phyloP scores from a whole-genome alignment of 2,329 filamentous ascomycete species.

The Penicillium brasilianum region DNA sequence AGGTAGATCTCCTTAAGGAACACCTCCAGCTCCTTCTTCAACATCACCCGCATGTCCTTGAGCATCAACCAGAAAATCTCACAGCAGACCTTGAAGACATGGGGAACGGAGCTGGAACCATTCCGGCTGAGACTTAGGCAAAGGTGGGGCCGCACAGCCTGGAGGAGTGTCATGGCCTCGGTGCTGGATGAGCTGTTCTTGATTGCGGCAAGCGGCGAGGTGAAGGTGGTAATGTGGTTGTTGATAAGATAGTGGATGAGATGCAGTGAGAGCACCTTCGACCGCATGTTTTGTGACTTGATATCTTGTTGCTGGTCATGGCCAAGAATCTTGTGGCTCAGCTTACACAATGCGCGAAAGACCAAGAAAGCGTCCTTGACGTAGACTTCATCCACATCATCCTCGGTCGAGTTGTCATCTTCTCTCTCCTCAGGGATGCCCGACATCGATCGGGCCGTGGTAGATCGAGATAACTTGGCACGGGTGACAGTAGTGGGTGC shows the following conservation, averaged over 20 bases:
- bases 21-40: conserved; percentile 99
- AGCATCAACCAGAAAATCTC: conserved; percentile 99
- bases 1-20: conserved; percentile 98
- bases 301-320: conserved; percentile 92
- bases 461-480: conserved; percentile 55
- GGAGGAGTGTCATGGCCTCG: conserved; percentile 81
- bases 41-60: conserved; percentile 87
- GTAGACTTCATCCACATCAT: conserved; percentile 90
- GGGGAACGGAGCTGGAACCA: conserved; percentile 87
- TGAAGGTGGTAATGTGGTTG: conserved; percentile 90
- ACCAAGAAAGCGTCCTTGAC: conserved; percentile 97
- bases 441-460: conserved; percentile 49
- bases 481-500: conserved; percentile 70
- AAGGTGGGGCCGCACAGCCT: conserved; percentile 95
- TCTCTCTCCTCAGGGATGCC: conserved; percentile 46
- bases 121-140: conserved; percentile 95
- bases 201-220: conserved; percentile 89
- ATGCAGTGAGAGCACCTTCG: conserved; percentile 92
- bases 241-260: conserved; percentile 94
- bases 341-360: conserved; percentile 95
- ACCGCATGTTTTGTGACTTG: conserved; percentile 94
- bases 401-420: conserved; percentile 52
- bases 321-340: conserved; percentile 88
- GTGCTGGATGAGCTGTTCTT: conserved; percentile 87
- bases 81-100: conserved; percentile 92